Percentiles rank a stretch among this genome's conserved stretches.
These are phyloP conservation scores for Phyllosticta citrichinensis DNA, from an alignment of 2,329 filamentous ascomycete genomes.

Conservation along the genomic window DNA sequence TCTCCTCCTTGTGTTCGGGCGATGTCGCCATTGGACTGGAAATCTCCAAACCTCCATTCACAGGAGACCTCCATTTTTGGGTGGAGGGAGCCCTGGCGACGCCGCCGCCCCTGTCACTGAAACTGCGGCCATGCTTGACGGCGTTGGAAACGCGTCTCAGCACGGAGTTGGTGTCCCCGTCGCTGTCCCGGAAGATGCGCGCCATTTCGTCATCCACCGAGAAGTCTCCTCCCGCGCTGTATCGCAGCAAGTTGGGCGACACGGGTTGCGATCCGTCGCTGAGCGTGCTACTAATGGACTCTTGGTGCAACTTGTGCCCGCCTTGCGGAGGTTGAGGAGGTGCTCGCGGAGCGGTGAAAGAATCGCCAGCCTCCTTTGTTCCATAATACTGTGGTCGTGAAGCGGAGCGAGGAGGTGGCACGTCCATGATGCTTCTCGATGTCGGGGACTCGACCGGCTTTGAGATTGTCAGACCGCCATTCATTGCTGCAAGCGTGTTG, in stretches of 20 bases:
- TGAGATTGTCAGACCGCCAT: constrained; percentile 33
- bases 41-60: constrained; percentile 41
- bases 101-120: constrained; percentile 49
- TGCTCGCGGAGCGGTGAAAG: constrained; percentile 37
- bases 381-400: constrained; percentile 34
- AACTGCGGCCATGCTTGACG: constrained; percentile 83
- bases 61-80: constrained; percentile 29
- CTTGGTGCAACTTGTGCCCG: constrained; percentile 28
- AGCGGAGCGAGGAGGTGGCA: constrained; percentile 36
- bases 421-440: constrained; percentile 31
- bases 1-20: constrained; percentile 38
- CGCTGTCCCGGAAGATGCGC: constrained; percentile 58
- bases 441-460: constrained; percentile 34
- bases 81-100: constrained; percentile 22
- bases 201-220: constrained; percentile 95
- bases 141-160: constrained; percentile 85
- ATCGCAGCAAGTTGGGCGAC: constrained; percentile 30
- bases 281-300: constrained; percentile 36
- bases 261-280: constrained; percentile 27
- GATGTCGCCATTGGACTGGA: constrained; percentile 62
- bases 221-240: constrained; percentile 73
- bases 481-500: constrained; percentile 22
- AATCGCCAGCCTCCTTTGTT: constrained; percentile 21
- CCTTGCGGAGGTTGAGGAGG: constrained; percentile 30
- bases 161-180: constrained; percentile 41